phyloP scores from a whole-genome alignment of 306 rosid species.

The Cyamopsis tetragonoloba region DNA sequence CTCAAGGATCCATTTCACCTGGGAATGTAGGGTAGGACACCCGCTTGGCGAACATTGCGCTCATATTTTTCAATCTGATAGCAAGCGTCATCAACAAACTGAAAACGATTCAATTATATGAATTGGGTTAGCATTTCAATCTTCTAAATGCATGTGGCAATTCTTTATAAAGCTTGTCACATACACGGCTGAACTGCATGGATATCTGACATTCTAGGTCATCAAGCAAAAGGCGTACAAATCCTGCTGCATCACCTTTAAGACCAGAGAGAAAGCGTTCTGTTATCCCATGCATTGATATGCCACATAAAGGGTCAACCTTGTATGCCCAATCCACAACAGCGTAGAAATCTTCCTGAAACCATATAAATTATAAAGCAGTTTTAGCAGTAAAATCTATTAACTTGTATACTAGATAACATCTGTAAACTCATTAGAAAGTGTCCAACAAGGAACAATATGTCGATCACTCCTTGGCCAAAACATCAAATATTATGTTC shows the following conservation, averaged over 20 bases:
- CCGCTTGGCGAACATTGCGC: constrained; percentile 75
- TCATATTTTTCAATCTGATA: constrained; percentile 91
- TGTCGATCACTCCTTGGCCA: neutral
- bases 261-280: constrained; percentile 91
- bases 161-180: constrained; percentile 29
- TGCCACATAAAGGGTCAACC: constrained; percentile 91
- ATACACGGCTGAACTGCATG: constrained; percentile 70
- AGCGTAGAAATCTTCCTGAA: constrained; percentile 90
- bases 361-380: constrained; percentile 28
- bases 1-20: constrained; percentile 49
- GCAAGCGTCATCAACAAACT: constrained; percentile 95
- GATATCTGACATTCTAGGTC: constrained; percentile 85
- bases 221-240: constrained; percentile 84
- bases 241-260: constrained; percentile 94
- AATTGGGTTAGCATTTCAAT: constrained; percentile 22
- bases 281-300: constrained; percentile 96
- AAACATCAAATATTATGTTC: constrained; percentile 1
- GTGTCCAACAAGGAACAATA: constrained; percentile 20
- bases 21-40: constrained; percentile 82
- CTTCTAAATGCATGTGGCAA: constrained; percentile 18
- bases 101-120: constrained; percentile 28
- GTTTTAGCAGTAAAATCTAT: constrained; percentile 11
- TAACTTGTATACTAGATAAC: neutral
- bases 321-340: constrained; percentile 97
- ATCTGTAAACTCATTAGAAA: neutral